Percentiles rank a stretch among this genome's conserved stretches.
Evolutionary conservation across 305 asterid genomes (phyloP).

Genomic region (Fraxinus xanthoxyloides): DNA sequence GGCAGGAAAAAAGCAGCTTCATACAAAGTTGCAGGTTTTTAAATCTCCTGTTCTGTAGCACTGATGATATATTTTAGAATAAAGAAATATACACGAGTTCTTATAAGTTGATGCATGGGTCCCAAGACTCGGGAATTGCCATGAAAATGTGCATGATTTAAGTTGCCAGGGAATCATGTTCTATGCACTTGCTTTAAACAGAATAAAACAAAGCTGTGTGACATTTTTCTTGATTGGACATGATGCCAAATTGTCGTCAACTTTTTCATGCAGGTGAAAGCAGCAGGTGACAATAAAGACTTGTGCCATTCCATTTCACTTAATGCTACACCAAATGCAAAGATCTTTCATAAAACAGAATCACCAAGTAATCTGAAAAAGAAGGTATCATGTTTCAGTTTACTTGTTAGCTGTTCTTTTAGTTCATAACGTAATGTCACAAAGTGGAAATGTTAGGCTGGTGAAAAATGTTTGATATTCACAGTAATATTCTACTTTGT

Average conservation of each 20-base stretch:
- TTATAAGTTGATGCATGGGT: constrained; percentile 1
- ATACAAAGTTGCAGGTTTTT: constrained; percentile 54
- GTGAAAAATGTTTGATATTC: neutral
- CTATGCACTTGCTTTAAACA: neutral
- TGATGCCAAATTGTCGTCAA: neutral
- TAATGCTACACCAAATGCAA: constrained; percentile 32
- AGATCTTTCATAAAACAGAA: constrained; percentile 27
- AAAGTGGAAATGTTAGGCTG: neutral
- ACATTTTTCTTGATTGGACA: constrained; percentile 11
- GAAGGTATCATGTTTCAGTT: constrained; percentile 43
- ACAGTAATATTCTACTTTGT: neutral
- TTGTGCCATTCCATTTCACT: constrained; percentile 21
- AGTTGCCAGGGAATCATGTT: neutral
- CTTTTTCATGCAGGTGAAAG: constrained; percentile 45
- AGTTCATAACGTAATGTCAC: neutral
- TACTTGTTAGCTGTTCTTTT: neutral
- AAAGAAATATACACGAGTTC: neutral
- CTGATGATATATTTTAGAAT: neutral
- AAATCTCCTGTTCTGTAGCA: neutral
- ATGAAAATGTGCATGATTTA: neutral
- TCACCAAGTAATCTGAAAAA: constrained; percentile 30
- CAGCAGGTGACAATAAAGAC: constrained; percentile 34
- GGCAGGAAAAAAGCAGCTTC: constrained; percentile 38
- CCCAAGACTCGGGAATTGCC: neutral
- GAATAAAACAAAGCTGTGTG: neutral